Base-by-base conservation (phyloP, 352 stramenopile species). In the Sclerospora graminicola region DNA sequence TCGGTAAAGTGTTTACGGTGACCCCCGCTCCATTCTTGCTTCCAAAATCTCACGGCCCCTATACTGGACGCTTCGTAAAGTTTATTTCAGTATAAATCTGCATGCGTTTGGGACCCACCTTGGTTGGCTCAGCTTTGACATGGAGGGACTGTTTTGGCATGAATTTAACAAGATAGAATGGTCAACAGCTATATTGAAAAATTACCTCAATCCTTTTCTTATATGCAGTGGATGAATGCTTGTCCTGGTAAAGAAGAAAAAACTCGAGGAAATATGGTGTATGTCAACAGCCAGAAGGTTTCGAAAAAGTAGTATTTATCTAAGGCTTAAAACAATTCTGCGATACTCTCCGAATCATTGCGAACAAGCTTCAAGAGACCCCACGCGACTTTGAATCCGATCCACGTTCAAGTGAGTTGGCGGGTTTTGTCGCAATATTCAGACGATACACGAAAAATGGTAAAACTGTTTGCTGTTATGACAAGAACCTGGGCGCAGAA, bases 201-300 rank as follows among this genome's bases (percentile, higher is more conserved):
- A 5, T 19, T 84, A 16, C 51, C 67, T 4, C 7, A 4, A 8
- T n/a, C 23, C 21, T 65, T 46, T 4, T 9, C 34, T 0, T 20
- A 49, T 3, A 45, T 65, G 26, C 62, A 75, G 26, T 84, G 74
- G 74, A 57, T 62, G 23, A 61, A 76, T 11, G 36, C 16, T 14
- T 70, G 58, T 35, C 70, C 74, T 20, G 57, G 49, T 9, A n/a
- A n/a, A n/a, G 14, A 48, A 23, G 48, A 37, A 9, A n/a, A n/a
- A n/a, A n/a, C n/a, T n/a, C n/a, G n/a, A n/a, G n/a, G n/a, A n/a
- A n/a, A n/a, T n/a, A n/a, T 63, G 7, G 48, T 70, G 13, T 84
- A 84, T 34, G 39, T 10, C 38, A 65, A 13, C 29, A 47, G 9
- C 39, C 35, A 2, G 29, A 59, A 14, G 39, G 41, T 18, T 61